phyloP scores from a whole-genome alignment of 352 stramenopile genomes.

The Peronospora belbahrii region DNA sequence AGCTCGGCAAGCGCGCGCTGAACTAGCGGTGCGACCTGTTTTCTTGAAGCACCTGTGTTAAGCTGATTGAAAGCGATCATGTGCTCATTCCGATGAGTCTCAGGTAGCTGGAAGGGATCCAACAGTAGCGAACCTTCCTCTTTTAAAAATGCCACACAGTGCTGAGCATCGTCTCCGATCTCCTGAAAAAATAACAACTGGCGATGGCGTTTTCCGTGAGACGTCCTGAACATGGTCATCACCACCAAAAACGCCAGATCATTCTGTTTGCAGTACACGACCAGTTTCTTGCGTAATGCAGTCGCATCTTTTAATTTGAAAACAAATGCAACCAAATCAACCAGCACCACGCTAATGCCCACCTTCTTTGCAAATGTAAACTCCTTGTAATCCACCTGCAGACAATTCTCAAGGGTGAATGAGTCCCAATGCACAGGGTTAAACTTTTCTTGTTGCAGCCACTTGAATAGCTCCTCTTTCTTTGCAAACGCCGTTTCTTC shows the following conservation, averaged over 20 bases:
- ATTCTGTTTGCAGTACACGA: constrained; percentile 38
- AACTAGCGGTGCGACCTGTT: constrained; percentile 71
- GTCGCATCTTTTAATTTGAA: constrained; percentile 28
- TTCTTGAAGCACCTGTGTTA: constrained; percentile 57
- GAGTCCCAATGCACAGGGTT: constrained; percentile 47
- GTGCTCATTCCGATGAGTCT: constrained; percentile 19
- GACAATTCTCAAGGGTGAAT: constrained; percentile 59
- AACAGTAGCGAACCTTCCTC: constrained; percentile 37
- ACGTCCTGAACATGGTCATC: constrained; percentile 54
- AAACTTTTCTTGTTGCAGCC: constrained; percentile 66
- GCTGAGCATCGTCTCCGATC: constrained; percentile 11
- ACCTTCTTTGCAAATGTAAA: constrained; percentile 38
- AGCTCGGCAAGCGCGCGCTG: constrained; percentile 33
- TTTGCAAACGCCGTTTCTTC: constrained; percentile 43
- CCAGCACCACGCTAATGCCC: constrained; percentile 57
- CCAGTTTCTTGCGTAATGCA: constrained; percentile 25
- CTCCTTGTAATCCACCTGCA: constrained; percentile 79
- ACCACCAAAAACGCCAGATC: constrained; percentile 54
- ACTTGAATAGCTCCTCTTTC: constrained; percentile 48
- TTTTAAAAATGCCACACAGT: constrained; percentile 35
- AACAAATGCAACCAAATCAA: constrained; percentile 46
- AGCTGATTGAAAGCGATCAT: constrained; percentile 46
- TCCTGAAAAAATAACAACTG: constrained; percentile 63
- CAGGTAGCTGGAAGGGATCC: constrained; percentile 27
- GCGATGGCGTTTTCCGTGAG: constrained; percentile 33